phyloP scores from a whole-genome alignment of 805 yeast species.

The Isabelozyma heimii region DNA sequence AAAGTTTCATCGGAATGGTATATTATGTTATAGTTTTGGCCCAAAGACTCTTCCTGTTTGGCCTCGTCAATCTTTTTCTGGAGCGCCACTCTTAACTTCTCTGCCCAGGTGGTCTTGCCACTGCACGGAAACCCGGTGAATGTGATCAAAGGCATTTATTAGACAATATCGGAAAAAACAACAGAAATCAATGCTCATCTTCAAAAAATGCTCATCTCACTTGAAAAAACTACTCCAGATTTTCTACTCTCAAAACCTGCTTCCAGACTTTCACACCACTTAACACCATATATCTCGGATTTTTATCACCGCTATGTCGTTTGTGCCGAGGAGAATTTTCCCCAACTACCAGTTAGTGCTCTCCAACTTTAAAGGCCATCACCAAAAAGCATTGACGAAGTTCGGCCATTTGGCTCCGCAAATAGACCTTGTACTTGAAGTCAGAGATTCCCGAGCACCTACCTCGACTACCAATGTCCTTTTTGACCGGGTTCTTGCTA shows the following conservation, averaged over 20 bases:
- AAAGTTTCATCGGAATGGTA: constrained; percentile 76
- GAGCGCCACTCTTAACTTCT: constrained; percentile 48
- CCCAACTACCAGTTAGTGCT: constrained; percentile 69
- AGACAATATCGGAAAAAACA: neutral
- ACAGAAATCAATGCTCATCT: no score
- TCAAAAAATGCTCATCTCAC: neutral
- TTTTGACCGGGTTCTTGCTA: constrained; percentile 63
- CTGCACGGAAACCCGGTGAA: constrained; percentile 83
- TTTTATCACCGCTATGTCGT: constrained; percentile 26
- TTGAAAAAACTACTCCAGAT: neutral
- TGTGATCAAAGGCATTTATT: constrained; percentile 75
- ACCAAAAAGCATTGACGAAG: constrained; percentile 68
- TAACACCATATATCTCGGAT: no score
- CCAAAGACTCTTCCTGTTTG: constrained; percentile 39
- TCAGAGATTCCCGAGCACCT: constrained; percentile 90
- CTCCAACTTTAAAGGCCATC: constrained; percentile 90
- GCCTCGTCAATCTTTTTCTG: constrained; percentile 42
- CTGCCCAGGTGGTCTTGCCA: constrained; percentile 80
- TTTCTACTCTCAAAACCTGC: neutral
- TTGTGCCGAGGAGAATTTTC: constrained; percentile 68
- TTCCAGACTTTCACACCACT: no score
- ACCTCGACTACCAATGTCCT: constrained; percentile 75
- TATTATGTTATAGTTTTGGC: constrained; percentile 57
- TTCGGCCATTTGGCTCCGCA: constrained; percentile 73
- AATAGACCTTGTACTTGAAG: constrained; percentile 76